These are phyloP conservation scores for Cordyceps fumosorosea DNA, from an alignment of 2,329 filamentous ascomycete species.

Conservation along the genomic window DNA sequence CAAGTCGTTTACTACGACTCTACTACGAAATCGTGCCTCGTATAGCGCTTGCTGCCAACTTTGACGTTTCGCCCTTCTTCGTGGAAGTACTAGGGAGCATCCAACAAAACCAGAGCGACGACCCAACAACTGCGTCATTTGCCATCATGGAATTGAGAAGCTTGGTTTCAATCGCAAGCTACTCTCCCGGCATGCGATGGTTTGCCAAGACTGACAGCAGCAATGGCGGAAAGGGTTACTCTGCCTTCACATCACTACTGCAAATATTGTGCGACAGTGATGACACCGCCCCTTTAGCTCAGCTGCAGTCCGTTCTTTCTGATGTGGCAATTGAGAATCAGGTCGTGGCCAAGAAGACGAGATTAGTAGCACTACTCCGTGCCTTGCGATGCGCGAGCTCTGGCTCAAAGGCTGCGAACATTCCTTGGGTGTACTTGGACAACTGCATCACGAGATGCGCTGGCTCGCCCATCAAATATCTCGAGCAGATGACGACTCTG, in stretches of 20 bases:
- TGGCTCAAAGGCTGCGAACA: slow-evolving; percentile 26
- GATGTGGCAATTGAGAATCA: slow-evolving; percentile 60
- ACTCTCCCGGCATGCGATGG: slow-evolving; percentile 84
- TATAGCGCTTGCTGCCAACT: slow-evolving; percentile 72
- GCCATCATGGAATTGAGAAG: slow-evolving; percentile 72
- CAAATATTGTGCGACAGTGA: slow-evolving; percentile 33
- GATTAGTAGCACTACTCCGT: slow-evolving; percentile 42
- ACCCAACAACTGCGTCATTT: slow-evolving; percentile 45
- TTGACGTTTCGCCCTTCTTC: slow-evolving; percentile 77
- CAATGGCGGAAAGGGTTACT: slow-evolving; percentile 34
- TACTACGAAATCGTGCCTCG: slow-evolving; percentile 81
- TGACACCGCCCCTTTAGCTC: slow-evolving; percentile 28
- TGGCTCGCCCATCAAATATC: slow-evolving; percentile 73
- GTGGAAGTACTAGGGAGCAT: slow-evolving; percentile 60
- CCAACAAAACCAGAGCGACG: slow-evolving; percentile 48
- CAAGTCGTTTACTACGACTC: slow-evolving; percentile 70
- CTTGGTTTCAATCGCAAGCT: slow-evolving; percentile 70
- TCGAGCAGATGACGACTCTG: slow-evolving; percentile 57
- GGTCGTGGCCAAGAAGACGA: slow-evolving; percentile 48
- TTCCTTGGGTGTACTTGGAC: slow-evolving; percentile 67
- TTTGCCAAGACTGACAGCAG: slow-evolving; percentile 66
- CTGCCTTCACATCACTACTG: slow-evolving; percentile 67
- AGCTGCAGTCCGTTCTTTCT: slow-evolving; percentile 49
- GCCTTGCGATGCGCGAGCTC: slow-evolving; percentile 21
- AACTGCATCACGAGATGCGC: slow-evolving; percentile 74